phyloP scores from a whole-genome alignment of 2,329 filamentous ascomycete genomes.

The Xylariaceae sp. region DNA sequence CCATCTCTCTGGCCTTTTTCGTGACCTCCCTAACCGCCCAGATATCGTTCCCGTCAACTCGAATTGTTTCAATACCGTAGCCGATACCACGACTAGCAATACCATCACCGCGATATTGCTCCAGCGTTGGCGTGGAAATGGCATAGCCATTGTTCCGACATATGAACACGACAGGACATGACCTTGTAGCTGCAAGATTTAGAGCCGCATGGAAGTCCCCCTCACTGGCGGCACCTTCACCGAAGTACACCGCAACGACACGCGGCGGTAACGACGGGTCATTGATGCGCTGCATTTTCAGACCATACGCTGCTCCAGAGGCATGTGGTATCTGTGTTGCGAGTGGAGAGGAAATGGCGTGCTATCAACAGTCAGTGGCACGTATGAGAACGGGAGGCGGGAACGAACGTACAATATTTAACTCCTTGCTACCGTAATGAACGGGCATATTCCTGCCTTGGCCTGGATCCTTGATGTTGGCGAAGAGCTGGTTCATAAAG shows the following conservation, averaged over 20 bases:
- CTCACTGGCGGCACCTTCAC: conserved; percentile 85
- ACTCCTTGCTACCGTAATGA: conserved; percentile 81
- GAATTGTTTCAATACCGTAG: conserved; percentile 91
- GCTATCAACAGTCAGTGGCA: conserved; percentile 44
- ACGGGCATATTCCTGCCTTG: conserved; percentile 94
- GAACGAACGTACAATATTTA: conserved; percentile 68
- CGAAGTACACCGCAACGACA: conserved; percentile 82
- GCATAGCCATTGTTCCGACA: conserved; percentile 93
- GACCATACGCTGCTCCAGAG: conserved; percentile 79
- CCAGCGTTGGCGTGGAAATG: conserved; percentile 83
- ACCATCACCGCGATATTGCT: conserved; percentile 88
- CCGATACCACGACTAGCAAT: conserved; percentile 84
- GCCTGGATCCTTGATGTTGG: conserved; percentile 77
- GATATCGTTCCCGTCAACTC: conserved; percentile 92
- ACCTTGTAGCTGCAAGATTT: conserved; percentile 85
- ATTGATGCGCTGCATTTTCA: conserved; percentile 75
- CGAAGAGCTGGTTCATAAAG: conserved; percentile 95
- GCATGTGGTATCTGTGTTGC: conserved; percentile 90
- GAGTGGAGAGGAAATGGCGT: conserved; percentile 81
- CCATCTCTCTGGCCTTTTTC: conserved; percentile 71
- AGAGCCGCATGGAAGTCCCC: conserved; percentile 90
- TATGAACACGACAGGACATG: conserved; percentile 85
- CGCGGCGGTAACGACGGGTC: conserved; percentile 66
- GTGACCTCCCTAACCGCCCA: conserved; percentile 84
- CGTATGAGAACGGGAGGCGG: neutral